Percentiles rank a stretch among this genome's conserved stretches.
Evolutionary conservation across 2,329 filamentous ascomycete species (phyloP).

Genomic region (Pleomassaria siparia): DNA sequence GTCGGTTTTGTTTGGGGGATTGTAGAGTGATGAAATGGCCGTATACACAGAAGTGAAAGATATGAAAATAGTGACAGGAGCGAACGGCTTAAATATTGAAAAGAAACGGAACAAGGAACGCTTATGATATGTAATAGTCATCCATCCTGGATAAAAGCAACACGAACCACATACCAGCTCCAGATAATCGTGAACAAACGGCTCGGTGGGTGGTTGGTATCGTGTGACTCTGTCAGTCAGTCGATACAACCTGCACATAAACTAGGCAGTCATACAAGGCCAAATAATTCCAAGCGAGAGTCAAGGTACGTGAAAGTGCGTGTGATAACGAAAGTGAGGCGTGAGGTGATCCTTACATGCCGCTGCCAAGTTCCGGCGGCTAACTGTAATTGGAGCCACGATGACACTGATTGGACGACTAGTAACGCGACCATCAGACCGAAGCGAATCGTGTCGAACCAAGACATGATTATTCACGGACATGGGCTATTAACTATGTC

Average conservation of each 20-base stretch:
- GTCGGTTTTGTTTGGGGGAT: neutral
- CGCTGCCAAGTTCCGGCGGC: neutral
- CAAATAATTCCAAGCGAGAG: no score
- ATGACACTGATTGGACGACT: neutral
- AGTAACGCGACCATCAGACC: no score
- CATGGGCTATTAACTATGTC: no score
- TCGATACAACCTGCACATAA: neutral
- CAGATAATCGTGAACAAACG: neutral
- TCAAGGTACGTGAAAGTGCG: no score
- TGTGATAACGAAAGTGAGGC: constrained; percentile 3
- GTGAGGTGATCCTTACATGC: constrained; percentile 1
- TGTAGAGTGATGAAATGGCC: neutral
- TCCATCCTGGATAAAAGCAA: neutral
- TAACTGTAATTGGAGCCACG: neutral
- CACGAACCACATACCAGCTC: constrained; percentile 1
- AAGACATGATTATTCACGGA: no score
- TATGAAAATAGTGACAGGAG: neutral
- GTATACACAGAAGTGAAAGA: neutral
- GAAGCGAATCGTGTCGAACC: no score
- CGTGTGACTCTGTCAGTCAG: neutral
- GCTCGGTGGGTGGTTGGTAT: neutral
- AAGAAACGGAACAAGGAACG: neutral
- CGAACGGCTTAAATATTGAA: neutral
- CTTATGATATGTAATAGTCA: neutral
- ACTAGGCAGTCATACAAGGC: neutral